A percentile compares a stretch with the other conserved stretches of the same genome.
These are phyloP conservation scores for Geotrichum fermentans DNA, from an alignment of 1,139 yeast species.

Conservation along the genomic window DNA sequence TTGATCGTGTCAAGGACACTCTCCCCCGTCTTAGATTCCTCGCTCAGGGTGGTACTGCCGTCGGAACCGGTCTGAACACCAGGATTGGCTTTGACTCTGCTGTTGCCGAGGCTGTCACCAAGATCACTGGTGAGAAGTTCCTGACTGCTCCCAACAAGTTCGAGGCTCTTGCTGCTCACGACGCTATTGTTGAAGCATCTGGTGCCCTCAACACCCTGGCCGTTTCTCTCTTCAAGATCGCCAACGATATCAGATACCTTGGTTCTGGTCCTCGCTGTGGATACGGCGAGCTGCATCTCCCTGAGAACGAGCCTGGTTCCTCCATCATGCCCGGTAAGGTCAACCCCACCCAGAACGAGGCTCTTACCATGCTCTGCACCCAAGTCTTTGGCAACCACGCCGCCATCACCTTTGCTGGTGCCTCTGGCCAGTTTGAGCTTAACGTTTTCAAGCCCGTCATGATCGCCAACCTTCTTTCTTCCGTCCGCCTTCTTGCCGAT, in stretches of 20 bases:
- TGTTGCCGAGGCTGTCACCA: constrained; percentile 73
- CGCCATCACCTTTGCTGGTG: constrained; percentile 93
- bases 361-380: constrained; percentile 94
- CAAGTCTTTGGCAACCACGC: constrained; percentile 97
- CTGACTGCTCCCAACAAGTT: constrained; percentile 96
- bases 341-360: constrained; percentile 98
- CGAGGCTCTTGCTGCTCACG: constrained; percentile 98
- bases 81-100: constrained; percentile 80
- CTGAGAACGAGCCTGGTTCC: constrained; percentile 98
- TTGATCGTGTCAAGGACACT: constrained; percentile 71
- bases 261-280: constrained; percentile 99
- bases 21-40: constrained; percentile 72
- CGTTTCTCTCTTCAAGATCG: constrained; percentile 87
- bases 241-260: constrained; percentile 94
- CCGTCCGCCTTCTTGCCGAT: constrained; percentile 84
- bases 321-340: constrained; percentile 99
- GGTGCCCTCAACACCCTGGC: constrained; percentile 97
- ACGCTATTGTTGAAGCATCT: constrained; percentile 93
- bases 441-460: constrained; percentile 96
- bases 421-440: constrained; percentile 96
- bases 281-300: constrained; percentile 89
- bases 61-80: constrained; percentile 97
- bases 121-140: constrained; percentile 82
- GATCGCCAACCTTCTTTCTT: constrained; percentile 83
- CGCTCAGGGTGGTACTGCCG: constrained; percentile 99